Base-by-base conservation (phyloP, 208 protist species). In the Leptomonas seymouri region DNA sequence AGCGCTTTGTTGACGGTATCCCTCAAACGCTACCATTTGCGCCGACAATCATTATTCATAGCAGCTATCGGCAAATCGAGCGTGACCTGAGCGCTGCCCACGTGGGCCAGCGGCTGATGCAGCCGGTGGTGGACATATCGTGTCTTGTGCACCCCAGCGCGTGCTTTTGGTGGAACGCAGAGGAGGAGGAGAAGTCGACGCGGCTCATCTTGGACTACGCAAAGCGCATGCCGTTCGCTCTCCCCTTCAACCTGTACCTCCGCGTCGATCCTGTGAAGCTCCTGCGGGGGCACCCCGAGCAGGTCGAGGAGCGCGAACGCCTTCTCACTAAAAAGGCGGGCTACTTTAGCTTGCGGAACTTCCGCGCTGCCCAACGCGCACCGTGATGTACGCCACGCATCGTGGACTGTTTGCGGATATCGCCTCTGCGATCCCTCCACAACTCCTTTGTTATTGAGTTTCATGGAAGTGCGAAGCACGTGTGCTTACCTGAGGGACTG, bases 211-310 rank as follows among this genome's bases (percentile, higher is more conserved):
- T 94, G 15, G 87, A 94, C 58, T 95, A 94, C 63, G 87, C 93
- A 14, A 91, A 93, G 51, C 87, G 90, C 1, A 79, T 95, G 48
- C 93, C 93, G 0, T 95, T 85, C 71, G 85, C 89, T 5, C 71
- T 96, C 2, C 93, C 93, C 7, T 95, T 96, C 62, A 93, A 93
- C 59, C 63, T 96, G 27, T 96, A 94, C 69, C 78, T 93, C 62
- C 85, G 90, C 55, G 86, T 97, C 5, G 90, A 97, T 63, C 46
- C 81, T 3, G 67, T 77, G 20, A 86, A 83, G 51, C 53, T 62
- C 28, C 55, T 86, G 41, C 87, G 85, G 27, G 56, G 39, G 6
- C 39, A 81, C 8, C 87, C 86, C 15, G 68, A 80, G 18, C 28
- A 71, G 34, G 46, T 59, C 0, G 73, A 81, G 57, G 77, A 87